Evolutionary conservation across 2,329 filamentous ascomycete species (phyloP), one percentile per base, ranked within the genome.

Genomic region (Arthroderma sp.): DNA sequence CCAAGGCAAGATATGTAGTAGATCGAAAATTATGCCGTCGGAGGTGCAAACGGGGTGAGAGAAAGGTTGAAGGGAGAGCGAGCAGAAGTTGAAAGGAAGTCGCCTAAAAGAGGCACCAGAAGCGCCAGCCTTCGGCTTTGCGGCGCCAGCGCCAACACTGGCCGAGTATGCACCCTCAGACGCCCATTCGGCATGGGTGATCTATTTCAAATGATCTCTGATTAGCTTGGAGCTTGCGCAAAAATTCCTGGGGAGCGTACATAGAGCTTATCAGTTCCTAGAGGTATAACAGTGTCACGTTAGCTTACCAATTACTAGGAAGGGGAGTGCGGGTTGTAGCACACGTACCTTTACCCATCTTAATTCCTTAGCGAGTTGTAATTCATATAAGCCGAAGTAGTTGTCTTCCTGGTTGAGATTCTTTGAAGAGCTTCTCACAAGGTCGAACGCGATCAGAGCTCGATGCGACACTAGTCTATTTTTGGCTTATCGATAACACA

Each of bases 101-200:
- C 86, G 83, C 58, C 83, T 86, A 70, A 96, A 96, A 33, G 76
- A 75, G 40, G 77, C 74, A 51, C 77, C 75, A 22, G 66, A 66
- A 2, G 69, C 66, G 40, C 65, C 64, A 22, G 63, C 73, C 62
- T 63, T 69, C 52, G 57, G 73, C 64, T 67, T 80, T 61, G 60
- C 74, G 62, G 71, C 68, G 42, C 80, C 80, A 46, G 82, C 77
- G 55, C 83, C 83, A 29, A 75, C 81, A 60, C 80, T 88, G 53
- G 87, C 86, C 30, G 84, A 83, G 66, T 85, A 95, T 48, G 86
- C 80, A 64, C 95, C 88, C 40, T 82, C 79, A 4, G 87, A 94
- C 5, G 86, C 82, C 91, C 91, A 98, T 72, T 98, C 91, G 36
- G 86, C 93, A 68, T 98, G 93, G 45, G 91, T 98, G 59, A 98